A percentile compares a stretch with the other conserved stretches of the same genome.
These are phyloP conservation scores for Russula earlei DNA, from an alignment of 768 basidiomycete species.

Conservation along the genomic window DNA sequence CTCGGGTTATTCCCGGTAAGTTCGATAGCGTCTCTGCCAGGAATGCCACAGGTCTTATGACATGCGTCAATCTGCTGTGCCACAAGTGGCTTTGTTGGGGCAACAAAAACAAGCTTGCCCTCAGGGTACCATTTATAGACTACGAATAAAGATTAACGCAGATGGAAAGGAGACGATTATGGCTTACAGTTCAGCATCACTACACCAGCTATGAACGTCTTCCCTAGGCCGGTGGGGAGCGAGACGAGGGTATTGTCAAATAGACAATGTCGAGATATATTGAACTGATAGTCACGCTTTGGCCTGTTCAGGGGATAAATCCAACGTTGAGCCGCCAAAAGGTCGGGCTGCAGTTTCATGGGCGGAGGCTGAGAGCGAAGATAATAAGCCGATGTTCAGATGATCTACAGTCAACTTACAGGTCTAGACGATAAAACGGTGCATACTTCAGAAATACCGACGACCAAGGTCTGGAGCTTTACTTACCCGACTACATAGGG, in stretches of 20 bases:
- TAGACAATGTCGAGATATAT: conserved; percentile 77
- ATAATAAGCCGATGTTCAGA: neutral
- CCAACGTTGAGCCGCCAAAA: conserved; percentile 77
- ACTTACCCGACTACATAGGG: conserved; percentile 16
- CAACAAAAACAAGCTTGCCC: conserved; percentile 89
- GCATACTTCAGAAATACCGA: neutral
- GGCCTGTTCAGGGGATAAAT: conserved; percentile 84
- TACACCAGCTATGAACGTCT: conserved; percentile 96
- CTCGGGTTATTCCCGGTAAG: conserved; percentile 69
- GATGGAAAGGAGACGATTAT: neutral
- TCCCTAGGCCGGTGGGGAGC: conserved; percentile 91
- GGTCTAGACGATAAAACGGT: neutral
- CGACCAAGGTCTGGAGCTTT: neutral
- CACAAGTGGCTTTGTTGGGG: conserved; percentile 93
- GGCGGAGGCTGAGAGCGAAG: conserved; percentile 42
- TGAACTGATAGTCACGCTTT: conserved; percentile 89
- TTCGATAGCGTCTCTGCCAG: conserved; percentile 75
- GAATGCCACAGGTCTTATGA: conserved; percentile 88
- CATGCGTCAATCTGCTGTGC: conserved; percentile 92
- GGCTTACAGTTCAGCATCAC: conserved; percentile 87
- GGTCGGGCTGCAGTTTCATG: conserved; percentile 72
- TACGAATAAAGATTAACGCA: conserved; percentile 25
- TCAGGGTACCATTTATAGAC: conserved; percentile 90
- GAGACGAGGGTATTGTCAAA: conserved; percentile 93
- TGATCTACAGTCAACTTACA: neutral